A percentile compares a stretch with the other conserved stretches of the same genome.
Conservation (phyloP, 1,284 basidiomycete genomes). For the Earliella scabrosa region DNA sequence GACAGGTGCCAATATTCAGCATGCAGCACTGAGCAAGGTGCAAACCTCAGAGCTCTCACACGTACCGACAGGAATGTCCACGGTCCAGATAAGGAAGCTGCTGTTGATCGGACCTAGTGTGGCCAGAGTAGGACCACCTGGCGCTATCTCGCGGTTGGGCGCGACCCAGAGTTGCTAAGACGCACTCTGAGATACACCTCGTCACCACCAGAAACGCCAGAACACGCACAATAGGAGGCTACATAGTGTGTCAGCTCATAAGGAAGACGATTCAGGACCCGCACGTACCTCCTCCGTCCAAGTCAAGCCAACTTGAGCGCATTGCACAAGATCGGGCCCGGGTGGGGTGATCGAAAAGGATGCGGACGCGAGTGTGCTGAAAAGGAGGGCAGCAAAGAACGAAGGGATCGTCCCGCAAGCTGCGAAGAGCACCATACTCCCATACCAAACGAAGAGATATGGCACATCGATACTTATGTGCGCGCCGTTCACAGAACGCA, state of each 20-base stretch:
- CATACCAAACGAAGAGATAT: no score
- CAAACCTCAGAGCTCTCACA: neutral
- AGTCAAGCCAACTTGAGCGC: neutral
- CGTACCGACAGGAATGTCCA: constrained; percentile 2
- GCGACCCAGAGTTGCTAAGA: neutral
- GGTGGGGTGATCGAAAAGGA: neutral
- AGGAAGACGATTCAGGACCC: no score
- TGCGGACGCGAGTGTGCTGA: neutral
- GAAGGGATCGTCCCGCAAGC: no score
- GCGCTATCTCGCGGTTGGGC: neutral
- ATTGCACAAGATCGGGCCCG: neutral
- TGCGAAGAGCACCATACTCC: no score
- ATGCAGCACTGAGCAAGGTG: neutral
- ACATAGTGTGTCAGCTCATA: neutral
- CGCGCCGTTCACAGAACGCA: no score
- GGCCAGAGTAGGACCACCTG: neutral
- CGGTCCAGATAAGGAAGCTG: neutral
- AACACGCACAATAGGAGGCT: neutral
- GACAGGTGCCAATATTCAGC: no score
- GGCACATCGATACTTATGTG: no score
- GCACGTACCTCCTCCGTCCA: constrained; percentile 12
- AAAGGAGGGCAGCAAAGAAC: neutral
- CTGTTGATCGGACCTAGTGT: neutral
- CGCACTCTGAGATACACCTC: no score
- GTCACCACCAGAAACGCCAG: no score